Base-by-base conservation (phyloP, 2,329 filamentous ascomycete species). In the Sordariomycetes sp. region DNA sequence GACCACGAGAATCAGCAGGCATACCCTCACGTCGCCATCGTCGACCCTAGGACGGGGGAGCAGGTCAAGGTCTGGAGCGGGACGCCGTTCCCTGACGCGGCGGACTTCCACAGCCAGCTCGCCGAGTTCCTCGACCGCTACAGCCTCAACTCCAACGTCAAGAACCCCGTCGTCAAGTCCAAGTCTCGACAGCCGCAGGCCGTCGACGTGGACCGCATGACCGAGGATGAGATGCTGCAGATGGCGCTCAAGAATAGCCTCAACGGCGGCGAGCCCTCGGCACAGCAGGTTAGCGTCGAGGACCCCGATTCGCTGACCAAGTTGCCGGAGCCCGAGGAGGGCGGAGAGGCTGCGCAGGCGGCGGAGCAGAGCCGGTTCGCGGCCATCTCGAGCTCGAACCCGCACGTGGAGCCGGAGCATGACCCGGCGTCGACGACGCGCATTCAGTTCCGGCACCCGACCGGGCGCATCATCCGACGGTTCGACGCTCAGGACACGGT, bases 111-210 rank as follows among this genome's bases (percentile, higher is more conserved):
- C 60, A 89, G 90, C 66, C 89, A 96, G 66, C 78, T 99, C 2
- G 88, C 90, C 65, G 92, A 97, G 70, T 99, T 99, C 64, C 80
- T 99, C n/a, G 94, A 97, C 67, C 84, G 94, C 25, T 99, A 97
- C 73, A 96, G 91, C 67, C 76, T 99, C 55, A 89, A 87, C 34
- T 82, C 83, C 52, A 86, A 89, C 65, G 92, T 87, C 67, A 95
- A 95, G 73, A 99, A 99, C 66, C 94, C 94, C 0, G 90, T 99
- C 4, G 86, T 90, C 25, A 87, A 84, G 67, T 76, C 86, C 57
- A 89, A 89, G 69, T 78, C 84, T 2, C 87, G 90, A 66, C 78
- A 79, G 58, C 76, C 81, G 52, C 85, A 86, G 66, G 77, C 81
- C 55, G 77, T 88, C 57, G 89, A 92, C 62, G 81, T 96, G 1